Evolutionary conservation across 768 basidiomycete species (phyloP).

Genomic region (Russula abietina): DNA sequence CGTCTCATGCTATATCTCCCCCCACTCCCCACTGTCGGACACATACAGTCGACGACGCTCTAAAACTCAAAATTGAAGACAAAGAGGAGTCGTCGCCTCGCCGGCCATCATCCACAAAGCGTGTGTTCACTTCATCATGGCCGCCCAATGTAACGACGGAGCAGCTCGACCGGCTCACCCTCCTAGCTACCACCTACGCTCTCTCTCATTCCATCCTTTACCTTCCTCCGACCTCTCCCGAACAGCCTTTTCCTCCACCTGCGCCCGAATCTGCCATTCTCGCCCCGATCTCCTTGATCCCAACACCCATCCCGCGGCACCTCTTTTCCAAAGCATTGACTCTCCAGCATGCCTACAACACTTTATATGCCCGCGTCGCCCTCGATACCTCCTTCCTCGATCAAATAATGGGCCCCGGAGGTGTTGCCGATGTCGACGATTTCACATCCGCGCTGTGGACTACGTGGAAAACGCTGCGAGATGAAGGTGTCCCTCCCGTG

Average conservation of each 20-base stretch:
- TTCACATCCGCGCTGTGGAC: constrained; percentile 85
- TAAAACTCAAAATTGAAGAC: constrained; percentile 22
- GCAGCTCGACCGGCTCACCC: constrained; percentile 54
- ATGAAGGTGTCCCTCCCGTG: constrained; percentile 57
- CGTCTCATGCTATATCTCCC: neutral
- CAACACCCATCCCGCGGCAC: constrained; percentile 73
- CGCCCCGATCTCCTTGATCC: constrained; percentile 84
- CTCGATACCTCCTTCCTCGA: constrained; percentile 77
- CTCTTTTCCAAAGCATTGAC: constrained; percentile 60
- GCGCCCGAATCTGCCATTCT: constrained; percentile 73
- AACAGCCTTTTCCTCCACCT: constrained; percentile 38
- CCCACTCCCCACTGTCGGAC: neutral
- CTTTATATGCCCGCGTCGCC: constrained; percentile 79
- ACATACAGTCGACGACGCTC: constrained; percentile 21
- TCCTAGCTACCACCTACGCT: constrained; percentile 74
- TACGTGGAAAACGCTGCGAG: constrained; percentile 73
- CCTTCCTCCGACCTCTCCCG: constrained; percentile 47
- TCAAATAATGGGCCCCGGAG: constrained; percentile 70
- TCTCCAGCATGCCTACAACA: constrained; percentile 76
- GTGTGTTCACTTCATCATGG: constrained; percentile 41
- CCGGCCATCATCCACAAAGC: constrained; percentile 18
- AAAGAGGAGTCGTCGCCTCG: constrained; percentile 21
- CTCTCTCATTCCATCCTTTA: constrained; percentile 80
- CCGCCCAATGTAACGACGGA: constrained; percentile 59
- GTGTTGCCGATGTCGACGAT: constrained; percentile 76